Percentiles rank a stretch among this genome's conserved stretches.
Evolutionary conservation across 352 stramenopile genomes (phyloP).

Genomic region (Globisporangium parvum): DNA sequence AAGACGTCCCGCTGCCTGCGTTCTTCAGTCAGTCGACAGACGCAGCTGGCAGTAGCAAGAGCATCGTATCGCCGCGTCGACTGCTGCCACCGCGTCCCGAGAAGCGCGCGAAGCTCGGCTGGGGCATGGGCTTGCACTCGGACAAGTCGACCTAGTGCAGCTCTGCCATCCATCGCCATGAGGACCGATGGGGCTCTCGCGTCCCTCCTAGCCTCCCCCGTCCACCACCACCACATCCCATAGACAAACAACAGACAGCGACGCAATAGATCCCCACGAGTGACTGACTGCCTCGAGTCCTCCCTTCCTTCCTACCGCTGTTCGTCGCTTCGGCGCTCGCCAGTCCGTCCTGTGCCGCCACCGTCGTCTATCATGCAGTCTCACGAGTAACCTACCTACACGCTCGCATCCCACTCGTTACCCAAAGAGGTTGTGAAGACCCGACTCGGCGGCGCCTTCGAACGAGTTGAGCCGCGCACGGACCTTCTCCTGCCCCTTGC

Average conservation of each 20-base stretch:
- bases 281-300: neutral
- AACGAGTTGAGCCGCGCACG: constrained; percentile 43
- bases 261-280: neutral
- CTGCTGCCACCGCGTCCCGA: constrained; percentile 1
- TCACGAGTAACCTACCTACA: no score
- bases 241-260: neutral
- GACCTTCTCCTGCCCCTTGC: constrained; percentile 60
- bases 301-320: neutral
- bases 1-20: constrained; percentile 44
- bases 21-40: constrained; percentile 31
- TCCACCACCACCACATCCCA: neutral
- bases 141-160: constrained; percentile 3
- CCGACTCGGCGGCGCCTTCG: constrained; percentile 44
- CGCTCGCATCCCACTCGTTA: constrained; percentile 5
- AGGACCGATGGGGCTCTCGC: no score
- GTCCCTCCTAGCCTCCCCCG: no score
- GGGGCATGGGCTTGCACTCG: constrained; percentile 67
- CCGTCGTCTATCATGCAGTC: neutral
- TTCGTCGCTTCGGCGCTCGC: neutral
- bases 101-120: constrained; percentile 69
- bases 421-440: constrained; percentile 43
- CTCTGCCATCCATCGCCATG: neutral
- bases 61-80: neutral
- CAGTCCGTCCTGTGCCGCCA: neutral
- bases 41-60: constrained; percentile 2